Evolutionary conservation across 352 stramenopile species (phyloP).

Genomic region (Globisporangium lucens): DNA sequence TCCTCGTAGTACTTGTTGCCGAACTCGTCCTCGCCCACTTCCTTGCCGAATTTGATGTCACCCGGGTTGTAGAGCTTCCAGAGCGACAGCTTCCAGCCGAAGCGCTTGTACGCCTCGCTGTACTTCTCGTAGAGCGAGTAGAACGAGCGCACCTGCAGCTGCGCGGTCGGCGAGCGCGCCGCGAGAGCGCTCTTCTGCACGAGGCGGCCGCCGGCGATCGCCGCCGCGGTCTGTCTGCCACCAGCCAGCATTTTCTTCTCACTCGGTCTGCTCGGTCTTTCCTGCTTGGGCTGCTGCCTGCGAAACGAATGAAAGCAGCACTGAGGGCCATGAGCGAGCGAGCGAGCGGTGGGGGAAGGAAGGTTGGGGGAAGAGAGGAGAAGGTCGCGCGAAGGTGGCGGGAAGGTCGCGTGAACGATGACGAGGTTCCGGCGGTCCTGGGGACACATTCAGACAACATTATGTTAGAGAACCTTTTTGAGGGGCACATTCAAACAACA

Average conservation of each 20-base stretch:
- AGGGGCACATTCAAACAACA: background rate
- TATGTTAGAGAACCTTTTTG: background rate
- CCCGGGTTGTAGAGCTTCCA: slow-evolving; percentile 89
- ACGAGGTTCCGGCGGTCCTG: background rate
- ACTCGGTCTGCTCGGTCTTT: background rate
- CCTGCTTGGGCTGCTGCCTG: slow-evolving; percentile 5
- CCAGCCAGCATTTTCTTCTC: slow-evolving; percentile 17
- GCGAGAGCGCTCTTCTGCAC: slow-evolving; percentile 19
- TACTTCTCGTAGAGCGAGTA: slow-evolving; percentile 85
- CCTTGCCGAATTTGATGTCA: slow-evolving; percentile 86
- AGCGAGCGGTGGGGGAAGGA: background rate
- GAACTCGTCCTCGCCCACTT: slow-evolving; percentile 79
- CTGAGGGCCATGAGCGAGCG: background rate
- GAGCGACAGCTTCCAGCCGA: slow-evolving; percentile 72
- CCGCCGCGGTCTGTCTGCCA: slow-evolving; percentile 19
- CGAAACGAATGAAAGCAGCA: slow-evolving; percentile 7
- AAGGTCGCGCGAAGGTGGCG: slow-evolving; percentile 5
- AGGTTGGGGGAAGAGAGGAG: background rate
- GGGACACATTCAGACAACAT: slow-evolving; percentile 5
- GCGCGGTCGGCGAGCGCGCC: background rate
- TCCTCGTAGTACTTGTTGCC: slow-evolving; percentile 89
- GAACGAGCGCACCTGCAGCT: slow-evolving; percentile 60
- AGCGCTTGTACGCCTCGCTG: slow-evolving; percentile 74
- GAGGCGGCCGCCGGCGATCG: slow-evolving; percentile 36
- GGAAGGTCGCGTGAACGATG: background rate